A percentile compares a stretch with the other conserved stretches of the same genome.
Evolutionary conservation across 2,329 filamentous ascomycete species (phyloP).

Genomic region (Mycocentrospora acerina): DNA sequence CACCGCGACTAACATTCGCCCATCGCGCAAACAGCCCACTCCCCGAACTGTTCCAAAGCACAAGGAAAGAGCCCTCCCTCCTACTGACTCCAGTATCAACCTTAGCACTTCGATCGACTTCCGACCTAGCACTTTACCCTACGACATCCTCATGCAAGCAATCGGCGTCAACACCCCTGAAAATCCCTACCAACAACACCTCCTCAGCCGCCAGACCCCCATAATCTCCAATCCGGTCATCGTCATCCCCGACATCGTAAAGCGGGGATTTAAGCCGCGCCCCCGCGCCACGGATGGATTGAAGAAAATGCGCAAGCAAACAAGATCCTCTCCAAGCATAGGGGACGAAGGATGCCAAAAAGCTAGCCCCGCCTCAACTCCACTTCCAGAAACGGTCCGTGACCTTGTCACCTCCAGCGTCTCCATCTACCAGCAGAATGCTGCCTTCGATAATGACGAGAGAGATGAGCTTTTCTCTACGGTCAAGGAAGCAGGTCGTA

Average conservation of each 20-base stretch:
- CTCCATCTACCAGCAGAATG: background rate
- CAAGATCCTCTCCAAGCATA: too few species aligned
- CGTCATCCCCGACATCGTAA: constrained; percentile 6
- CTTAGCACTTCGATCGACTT: too few species aligned
- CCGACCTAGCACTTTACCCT: too few species aligned
- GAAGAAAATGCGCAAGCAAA: constrained; percentile 6
- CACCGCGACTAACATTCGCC: too few species aligned
- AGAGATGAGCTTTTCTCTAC: constrained; percentile 6
- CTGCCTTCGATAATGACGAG: constrained; percentile 14
- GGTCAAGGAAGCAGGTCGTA: constrained; percentile 14
- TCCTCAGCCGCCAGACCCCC: constrained; percentile 11
- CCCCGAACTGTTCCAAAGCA: too few species aligned
- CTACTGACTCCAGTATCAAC: too few species aligned
- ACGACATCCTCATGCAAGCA: background rate
- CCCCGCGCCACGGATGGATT: constrained; percentile 6
- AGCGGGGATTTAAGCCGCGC: constrained; percentile 9
- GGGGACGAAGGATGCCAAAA: too few species aligned
- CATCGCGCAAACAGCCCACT: too few species aligned
- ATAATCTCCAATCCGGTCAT: constrained; percentile 8
- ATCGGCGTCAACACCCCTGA: constrained; percentile 4
- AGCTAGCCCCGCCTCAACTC: too few species aligned
- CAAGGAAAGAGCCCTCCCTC: too few species aligned
- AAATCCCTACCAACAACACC: constrained; percentile 11
- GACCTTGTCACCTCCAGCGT: background rate
- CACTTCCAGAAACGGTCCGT: background rate